Evolutionary conservation across 495 filamentous ascomycete genomes (phyloP).

Genomic region (Aspergillus kassunensis): DNA sequence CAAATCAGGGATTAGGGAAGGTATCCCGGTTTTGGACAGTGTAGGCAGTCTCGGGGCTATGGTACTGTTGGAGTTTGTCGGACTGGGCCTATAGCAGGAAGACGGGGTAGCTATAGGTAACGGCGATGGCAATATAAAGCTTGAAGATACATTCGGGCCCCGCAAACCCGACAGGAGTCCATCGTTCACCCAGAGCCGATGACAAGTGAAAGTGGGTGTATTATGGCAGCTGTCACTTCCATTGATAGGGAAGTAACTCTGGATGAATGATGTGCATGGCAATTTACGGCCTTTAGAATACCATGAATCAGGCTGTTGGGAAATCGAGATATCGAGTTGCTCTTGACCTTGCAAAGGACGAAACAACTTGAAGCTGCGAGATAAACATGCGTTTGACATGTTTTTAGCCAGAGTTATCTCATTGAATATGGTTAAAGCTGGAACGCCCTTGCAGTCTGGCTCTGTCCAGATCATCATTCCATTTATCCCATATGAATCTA

Average conservation of each 20-base stretch:
- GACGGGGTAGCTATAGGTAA: background rate
- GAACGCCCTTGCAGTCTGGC: background rate
- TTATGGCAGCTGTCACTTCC: background rate
- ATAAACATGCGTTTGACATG: background rate
- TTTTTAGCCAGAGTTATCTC: background rate
- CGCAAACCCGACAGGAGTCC: background rate
- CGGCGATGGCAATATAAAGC: background rate
- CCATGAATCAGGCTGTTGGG: background rate
- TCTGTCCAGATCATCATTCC: background rate
- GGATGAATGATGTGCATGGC: background rate
- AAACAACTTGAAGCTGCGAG: background rate
- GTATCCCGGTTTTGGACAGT: background rate
- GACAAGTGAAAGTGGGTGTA: background rate
- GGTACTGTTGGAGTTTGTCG: background rate
- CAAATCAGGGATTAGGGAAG: background rate
- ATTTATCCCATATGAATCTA: background rate
- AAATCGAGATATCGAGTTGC: constrained; percentile 1
- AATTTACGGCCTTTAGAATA: background rate
- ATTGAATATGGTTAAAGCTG: background rate
- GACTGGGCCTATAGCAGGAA: background rate
- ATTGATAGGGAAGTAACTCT: constrained; percentile 1
- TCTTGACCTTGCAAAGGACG: background rate
- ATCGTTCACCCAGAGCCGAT: constrained; percentile 1
- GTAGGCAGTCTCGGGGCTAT: background rate
- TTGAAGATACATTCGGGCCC: background rate